Evolutionary conservation across 2,329 filamentous ascomycete genomes (phyloP), one percentile per base, ranked within the genome.

Genomic region (Penicillium sp.): DNA sequence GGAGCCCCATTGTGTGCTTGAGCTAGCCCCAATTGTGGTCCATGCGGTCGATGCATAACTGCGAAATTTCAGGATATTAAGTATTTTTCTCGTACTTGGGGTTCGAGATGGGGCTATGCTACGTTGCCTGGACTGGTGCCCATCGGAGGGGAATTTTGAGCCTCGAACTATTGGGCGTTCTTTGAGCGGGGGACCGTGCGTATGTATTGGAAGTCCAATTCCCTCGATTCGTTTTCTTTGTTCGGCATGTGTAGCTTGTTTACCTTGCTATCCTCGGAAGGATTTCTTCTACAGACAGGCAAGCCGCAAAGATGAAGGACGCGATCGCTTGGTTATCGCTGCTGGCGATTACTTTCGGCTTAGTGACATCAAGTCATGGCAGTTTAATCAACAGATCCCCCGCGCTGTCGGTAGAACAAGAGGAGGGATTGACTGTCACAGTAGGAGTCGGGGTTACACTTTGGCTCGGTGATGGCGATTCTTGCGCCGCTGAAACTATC

Each of bases 311-410:
- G 4, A 65, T 65, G 63, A 61, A 43, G 50, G 15, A 41, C 13
- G 43, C 36, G 10, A 2, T 55, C 21, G 21, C 44, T 60, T 55
- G 50, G 52, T 50, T 57, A 39, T 62, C 56, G 52, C 50, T 62
- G 8, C 50, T 60, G 15, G 61, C 53, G 50, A 58, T 21, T 36
- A 23, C 46, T 4, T 39, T 55, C 16, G 25, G 39, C 21, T 10
- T 50, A 19, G 47, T 55, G 19, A 31, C 31, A 36, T 40, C 49
- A 33, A 43, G 25, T 10, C 29, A 48, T 11, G 23, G 33, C 15
- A 46, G 48, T 27, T 25, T 49, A 5, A 40, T 55, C n/a, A 33
- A 52, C 16, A 36, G 1, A 34, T 8, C 21, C n/a, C 50, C 16
- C 1, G 8, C 29, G 8, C 21, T 27, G 16, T 31, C 39, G n/a